Evolutionary conservation across 2,329 filamentous ascomycete genomes (phyloP).

Genomic region (Didymella segeticola): DNA sequence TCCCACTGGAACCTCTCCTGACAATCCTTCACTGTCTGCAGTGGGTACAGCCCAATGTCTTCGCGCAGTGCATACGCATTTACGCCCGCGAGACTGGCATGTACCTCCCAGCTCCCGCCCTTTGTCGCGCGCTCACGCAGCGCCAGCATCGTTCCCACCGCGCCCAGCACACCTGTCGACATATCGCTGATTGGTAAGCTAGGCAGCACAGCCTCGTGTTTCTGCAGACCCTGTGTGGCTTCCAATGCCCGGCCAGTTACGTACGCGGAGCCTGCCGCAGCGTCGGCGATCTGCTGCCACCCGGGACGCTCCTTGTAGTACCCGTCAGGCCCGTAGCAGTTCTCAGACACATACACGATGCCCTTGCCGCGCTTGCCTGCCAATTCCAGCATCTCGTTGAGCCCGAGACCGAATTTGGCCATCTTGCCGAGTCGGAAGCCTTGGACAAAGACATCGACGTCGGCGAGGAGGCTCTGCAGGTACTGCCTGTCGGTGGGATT

Average conservation of each 20-base stretch:
- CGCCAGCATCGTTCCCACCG: slow-evolving; percentile 33
- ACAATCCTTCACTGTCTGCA: slow-evolving; percentile 32
- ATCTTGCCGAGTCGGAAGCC: slow-evolving; percentile 59
- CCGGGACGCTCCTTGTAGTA: slow-evolving; percentile 55
- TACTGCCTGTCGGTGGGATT: slow-evolving; percentile 40
- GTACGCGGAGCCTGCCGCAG: slow-evolving; percentile 49
- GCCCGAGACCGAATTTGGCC: slow-evolving; percentile 51
- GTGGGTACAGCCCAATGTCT: slow-evolving; percentile 45
- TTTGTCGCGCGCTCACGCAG: slow-evolving; percentile 31
- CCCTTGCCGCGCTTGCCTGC: slow-evolving; percentile 52
- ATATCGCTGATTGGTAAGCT: slow-evolving; percentile 39
- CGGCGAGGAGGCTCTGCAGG: slow-evolving; percentile 50
- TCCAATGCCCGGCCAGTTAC: slow-evolving; percentile 45
- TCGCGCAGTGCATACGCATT: slow-evolving; percentile 40
- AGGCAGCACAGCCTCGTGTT: slow-evolving; percentile 33
- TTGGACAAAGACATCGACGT: slow-evolving; percentile 60
- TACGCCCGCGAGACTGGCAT: slow-evolving; percentile 36
- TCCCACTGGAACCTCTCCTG: slow-evolving; percentile 35
- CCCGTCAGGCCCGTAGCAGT: slow-evolving; percentile 60
- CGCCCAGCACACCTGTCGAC: slow-evolving; percentile 36
- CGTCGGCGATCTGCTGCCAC: slow-evolving; percentile 59
- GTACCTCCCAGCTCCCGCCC: slow-evolving; percentile 27
- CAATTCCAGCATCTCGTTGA: slow-evolving; percentile 51
- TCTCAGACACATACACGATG: slow-evolving; percentile 58
- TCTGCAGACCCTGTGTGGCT: slow-evolving; percentile 30